These are phyloP conservation scores for Echeveria elegans DNA, from an alignment of 164 flowering plant genomes.

Conservation along the genomic window DNA sequence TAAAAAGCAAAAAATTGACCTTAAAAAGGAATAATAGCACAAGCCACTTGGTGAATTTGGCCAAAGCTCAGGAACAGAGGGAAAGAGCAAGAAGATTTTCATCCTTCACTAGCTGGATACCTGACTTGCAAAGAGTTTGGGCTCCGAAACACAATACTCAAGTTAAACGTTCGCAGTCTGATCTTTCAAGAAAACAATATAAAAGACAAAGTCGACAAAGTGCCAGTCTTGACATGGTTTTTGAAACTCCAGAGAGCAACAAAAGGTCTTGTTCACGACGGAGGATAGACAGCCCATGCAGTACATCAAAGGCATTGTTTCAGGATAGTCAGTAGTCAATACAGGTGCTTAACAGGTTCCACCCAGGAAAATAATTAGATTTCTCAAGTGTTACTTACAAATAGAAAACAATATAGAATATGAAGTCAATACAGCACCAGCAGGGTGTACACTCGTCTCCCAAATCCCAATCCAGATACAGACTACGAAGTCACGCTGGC, in stretches of 20 bases:
- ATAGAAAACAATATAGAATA: no score
- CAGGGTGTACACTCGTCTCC: no score
- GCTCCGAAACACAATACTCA: slow-evolving; percentile 60
- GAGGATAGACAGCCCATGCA: slow-evolving; percentile 19
- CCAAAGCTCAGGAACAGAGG: slow-evolving; percentile 54
- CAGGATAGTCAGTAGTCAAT: slow-evolving; percentile 18
- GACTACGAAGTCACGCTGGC: no score
- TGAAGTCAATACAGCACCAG: no score
- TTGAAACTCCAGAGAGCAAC: slow-evolving; percentile 68
- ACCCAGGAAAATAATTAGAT: neutral
- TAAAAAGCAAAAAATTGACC: slow-evolving; percentile 12
- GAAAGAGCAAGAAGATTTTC: slow-evolving; percentile 61
- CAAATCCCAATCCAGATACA: no score
- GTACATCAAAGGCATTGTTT: slow-evolving; percentile 69
- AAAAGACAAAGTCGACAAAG: slow-evolving; percentile 30
- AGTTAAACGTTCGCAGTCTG: slow-evolving; percentile 22
- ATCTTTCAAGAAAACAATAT: slow-evolving; percentile 20
- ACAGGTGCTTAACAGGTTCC: neutral
- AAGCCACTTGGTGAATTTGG: slow-evolving; percentile 29
- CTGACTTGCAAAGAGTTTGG: slow-evolving; percentile 84
- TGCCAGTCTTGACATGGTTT: slow-evolving; percentile 40
- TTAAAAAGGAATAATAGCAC: slow-evolving; percentile 15
- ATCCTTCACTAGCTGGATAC: slow-evolving; percentile 56
- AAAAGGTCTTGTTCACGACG: slow-evolving; percentile 26
- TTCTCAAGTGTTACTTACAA: neutral